Conservation (phyloP, 306 rosid genomes). For the Cotoneaster glaucophyllus region DNA sequence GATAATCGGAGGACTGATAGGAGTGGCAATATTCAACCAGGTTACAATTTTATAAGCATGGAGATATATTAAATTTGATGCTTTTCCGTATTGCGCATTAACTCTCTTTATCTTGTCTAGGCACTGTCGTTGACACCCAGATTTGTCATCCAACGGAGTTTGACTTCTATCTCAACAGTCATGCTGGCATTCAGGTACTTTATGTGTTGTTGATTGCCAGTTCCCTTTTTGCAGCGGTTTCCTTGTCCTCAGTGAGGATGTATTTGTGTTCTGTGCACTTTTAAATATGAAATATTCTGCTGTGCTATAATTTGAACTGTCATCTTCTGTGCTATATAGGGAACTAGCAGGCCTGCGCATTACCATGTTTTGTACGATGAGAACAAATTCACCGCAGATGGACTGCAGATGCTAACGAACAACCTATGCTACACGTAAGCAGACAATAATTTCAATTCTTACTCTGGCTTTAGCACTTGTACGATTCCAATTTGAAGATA, state of each 20-base stretch:
- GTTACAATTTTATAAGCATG: conserved; percentile 13
- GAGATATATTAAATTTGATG: not conserved
- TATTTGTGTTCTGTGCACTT: not conserved
- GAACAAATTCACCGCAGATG: conserved; percentile 32
- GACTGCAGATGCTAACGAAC: conserved; percentile 30
- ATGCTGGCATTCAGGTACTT: conserved; percentile 68
- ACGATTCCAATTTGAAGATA: too few species aligned
- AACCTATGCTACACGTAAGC: conserved; percentile 45
- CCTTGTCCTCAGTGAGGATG: not conserved
- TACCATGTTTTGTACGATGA: conserved; percentile 45
- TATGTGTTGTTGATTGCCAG: not conserved
- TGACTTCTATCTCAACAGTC: conserved; percentile 77
- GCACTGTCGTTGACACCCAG: conserved; percentile 62
- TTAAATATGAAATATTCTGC: not conserved
- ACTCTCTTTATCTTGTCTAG: conserved; percentile 16
- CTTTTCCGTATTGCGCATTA: not conserved
- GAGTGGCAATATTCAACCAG: conserved; percentile 83
- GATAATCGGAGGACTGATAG: conserved; percentile 22
- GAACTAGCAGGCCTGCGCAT: conserved; percentile 42
- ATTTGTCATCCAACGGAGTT: conserved; percentile 68
- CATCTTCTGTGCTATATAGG: conserved; percentile 18
- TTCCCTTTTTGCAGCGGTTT: not conserved
- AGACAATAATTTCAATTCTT: not conserved
- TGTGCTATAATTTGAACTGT: not conserved
- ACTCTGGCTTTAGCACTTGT: not conserved